A percentile compares a stretch with the other conserved stretches of the same genome.
phyloP scores from a whole-genome alignment of 2,329 filamentous ascomycete species.

The Aschersonia sp. region DNA sequence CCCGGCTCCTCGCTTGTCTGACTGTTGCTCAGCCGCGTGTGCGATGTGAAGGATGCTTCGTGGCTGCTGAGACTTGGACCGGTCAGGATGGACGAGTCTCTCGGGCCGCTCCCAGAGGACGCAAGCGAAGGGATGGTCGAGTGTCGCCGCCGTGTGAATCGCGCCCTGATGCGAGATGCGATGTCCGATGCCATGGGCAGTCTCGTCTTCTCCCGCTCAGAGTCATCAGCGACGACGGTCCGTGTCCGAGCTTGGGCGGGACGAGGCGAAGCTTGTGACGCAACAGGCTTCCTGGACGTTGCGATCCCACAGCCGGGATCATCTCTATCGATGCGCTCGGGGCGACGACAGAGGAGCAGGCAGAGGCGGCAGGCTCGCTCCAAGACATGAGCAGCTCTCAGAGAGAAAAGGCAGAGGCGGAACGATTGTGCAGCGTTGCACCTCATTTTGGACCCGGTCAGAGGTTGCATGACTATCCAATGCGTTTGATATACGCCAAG shows the following conservation, averaged over 20 bases:
- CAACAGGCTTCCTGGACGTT: neutral
- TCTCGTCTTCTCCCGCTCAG: slow-evolving; percentile 2
- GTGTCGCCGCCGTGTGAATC: slow-evolving; percentile 26
- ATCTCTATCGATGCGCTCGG: neutral
- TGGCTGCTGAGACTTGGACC: slow-evolving; percentile 4
- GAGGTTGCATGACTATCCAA: neutral
- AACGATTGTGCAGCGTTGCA: too few relatives aligned
- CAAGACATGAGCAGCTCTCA: too few relatives aligned
- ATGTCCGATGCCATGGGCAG: slow-evolving; percentile 26
- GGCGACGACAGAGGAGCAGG: neutral
- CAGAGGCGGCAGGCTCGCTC: neutral
- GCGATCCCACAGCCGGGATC: neutral
- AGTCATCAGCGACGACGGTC: neutral
- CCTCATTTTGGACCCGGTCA: too few relatives aligned
- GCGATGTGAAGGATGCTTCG: slow-evolving; percentile 2
- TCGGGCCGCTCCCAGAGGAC: slow-evolving; percentile 14
- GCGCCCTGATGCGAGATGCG: slow-evolving; percentile 31
- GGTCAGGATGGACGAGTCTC: slow-evolving; percentile 7
- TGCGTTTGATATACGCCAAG: neutral
- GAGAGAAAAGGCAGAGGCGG: too few relatives aligned
- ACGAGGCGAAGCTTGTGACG: neutral
- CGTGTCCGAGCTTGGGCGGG: neutral
- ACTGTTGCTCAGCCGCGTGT: slow-evolving; percentile 1
- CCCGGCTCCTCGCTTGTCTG: slow-evolving; percentile 1
- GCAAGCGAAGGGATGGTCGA: slow-evolving; percentile 22